Percentiles rank a stretch among this genome's conserved stretches.
phyloP scores from a whole-genome alignment of 768 basidiomycete species.

The Termitomyces bulborhizus region DNA sequence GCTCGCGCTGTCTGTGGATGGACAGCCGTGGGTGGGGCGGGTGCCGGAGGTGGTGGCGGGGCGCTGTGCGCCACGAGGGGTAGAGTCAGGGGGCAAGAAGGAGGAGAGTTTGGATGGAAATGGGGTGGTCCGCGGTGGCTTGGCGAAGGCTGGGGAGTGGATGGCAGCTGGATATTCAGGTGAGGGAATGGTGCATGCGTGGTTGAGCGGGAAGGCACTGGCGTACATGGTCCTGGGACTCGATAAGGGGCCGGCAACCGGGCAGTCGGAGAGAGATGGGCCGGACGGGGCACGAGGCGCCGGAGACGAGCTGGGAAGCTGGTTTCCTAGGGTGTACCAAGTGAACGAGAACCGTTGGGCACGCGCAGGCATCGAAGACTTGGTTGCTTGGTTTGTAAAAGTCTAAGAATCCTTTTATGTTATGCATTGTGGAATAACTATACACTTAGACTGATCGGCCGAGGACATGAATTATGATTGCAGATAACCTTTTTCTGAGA shows the following conservation, averaged over 20 bases:
- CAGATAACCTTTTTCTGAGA: background rate
- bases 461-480: too few relatives aligned
- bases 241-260: constrained; percentile 14
- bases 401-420: background rate
- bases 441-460: too few relatives aligned
- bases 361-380: constrained; percentile 32
- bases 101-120: too few relatives aligned
- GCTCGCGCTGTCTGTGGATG: constrained; percentile 54
- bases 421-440: too few relatives aligned
- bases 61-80: constrained; percentile 17
- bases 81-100: background rate
- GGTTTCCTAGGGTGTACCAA: constrained; percentile 46
- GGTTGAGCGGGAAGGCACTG: constrained; percentile 54
- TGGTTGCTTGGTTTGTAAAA: constrained; percentile 14
- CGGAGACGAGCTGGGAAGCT: constrained; percentile 20
- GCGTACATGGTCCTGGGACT: constrained; percentile 52
- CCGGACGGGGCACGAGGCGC: constrained; percentile 8
- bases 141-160: constrained; percentile 57
- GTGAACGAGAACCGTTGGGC: constrained; percentile 46
- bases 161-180: constrained; percentile 65
- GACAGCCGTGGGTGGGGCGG: constrained; percentile 65
- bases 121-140: background rate
- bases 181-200: constrained; percentile 71
- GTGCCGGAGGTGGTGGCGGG: constrained; percentile 45
- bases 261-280: background rate